Evolutionary conservation across 2,329 filamentous ascomycete species (phyloP).

Genomic region (Paecilomyces dactylethromorphus): DNA sequence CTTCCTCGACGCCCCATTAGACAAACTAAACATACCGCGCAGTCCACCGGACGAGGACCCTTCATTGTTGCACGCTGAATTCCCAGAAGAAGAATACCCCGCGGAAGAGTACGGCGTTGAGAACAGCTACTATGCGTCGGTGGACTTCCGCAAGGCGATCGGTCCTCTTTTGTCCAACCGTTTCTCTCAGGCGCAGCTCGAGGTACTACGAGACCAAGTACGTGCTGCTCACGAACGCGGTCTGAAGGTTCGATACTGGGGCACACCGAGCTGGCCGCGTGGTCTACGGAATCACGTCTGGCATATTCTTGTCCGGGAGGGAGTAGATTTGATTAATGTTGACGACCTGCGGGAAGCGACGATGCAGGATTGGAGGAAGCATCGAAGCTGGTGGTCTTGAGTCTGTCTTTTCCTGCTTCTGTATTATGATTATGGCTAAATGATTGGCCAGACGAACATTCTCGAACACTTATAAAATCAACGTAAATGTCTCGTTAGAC

Average conservation of each 20-base stretch:
- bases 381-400: constrained; percentile 11
- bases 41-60: neutral
- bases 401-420: neutral
- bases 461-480: no score
- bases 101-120: constrained; percentile 36
- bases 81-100: neutral
- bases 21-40: neutral
- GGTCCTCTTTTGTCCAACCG: constrained; percentile 44
- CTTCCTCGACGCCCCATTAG: neutral
- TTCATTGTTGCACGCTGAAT: neutral
- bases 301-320: constrained; percentile 49
- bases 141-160: constrained; percentile 49
- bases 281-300: constrained; percentile 51
- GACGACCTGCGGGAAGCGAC: constrained; percentile 51
- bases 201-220: constrained; percentile 41
- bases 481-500: no score
- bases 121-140: constrained; percentile 63
- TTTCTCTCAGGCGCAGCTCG: constrained; percentile 41
- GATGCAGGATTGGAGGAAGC: constrained; percentile 31
- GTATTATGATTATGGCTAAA: no score
- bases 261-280: constrained; percentile 52
- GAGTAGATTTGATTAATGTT: constrained; percentile 55
- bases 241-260: constrained; percentile 56
- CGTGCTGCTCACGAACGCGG: constrained; percentile 45
- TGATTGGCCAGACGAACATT: no score